These are phyloP conservation scores for Mycena galericulata DNA, from an alignment of 768 basidiomycete genomes.

Conservation along the genomic window DNA sequence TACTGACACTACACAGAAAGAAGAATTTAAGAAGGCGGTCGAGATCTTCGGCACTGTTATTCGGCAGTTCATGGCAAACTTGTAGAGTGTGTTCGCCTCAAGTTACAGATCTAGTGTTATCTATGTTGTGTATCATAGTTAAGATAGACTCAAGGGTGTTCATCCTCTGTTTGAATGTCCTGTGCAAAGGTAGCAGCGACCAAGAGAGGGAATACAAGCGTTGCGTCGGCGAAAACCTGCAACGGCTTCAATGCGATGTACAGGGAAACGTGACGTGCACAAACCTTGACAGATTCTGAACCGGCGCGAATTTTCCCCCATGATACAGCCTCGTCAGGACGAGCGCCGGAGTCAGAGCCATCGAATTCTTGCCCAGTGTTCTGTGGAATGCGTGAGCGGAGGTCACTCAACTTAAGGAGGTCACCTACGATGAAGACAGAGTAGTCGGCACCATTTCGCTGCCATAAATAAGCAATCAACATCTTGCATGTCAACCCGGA, in stretches of 20 bases:
- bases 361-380: constrained; percentile 99
- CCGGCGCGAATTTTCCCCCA: constrained; percentile 98
- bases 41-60: constrained; percentile 59
- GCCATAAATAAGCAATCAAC: constrained; percentile 22
- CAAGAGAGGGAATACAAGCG: constrained; percentile 93
- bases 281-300: constrained; percentile 85
- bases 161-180: constrained; percentile 39
- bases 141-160: not conserved
- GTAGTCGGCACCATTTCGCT: constrained; percentile 98
- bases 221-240: constrained; percentile 94
- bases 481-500: constrained; percentile 7
- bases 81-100: constrained; percentile 6
- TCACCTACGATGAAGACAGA: constrained; percentile 90
- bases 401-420: not conserved
- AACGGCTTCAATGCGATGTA: constrained; percentile 30
- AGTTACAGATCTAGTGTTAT: not conserved
- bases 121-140: not conserved
- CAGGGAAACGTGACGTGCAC: not conserved
- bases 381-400: constrained; percentile 51
- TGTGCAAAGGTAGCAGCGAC: constrained; percentile 95
- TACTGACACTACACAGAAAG: constrained; percentile 38
- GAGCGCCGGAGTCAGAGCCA: constrained; percentile 96
- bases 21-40: constrained; percentile 60
- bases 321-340: constrained; percentile 97
- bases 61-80: constrained; percentile 53